These are phyloP conservation scores for Aspergillus sp. DNA, from an alignment of 2,329 filamentous ascomycete genomes.

Conservation along the genomic window DNA sequence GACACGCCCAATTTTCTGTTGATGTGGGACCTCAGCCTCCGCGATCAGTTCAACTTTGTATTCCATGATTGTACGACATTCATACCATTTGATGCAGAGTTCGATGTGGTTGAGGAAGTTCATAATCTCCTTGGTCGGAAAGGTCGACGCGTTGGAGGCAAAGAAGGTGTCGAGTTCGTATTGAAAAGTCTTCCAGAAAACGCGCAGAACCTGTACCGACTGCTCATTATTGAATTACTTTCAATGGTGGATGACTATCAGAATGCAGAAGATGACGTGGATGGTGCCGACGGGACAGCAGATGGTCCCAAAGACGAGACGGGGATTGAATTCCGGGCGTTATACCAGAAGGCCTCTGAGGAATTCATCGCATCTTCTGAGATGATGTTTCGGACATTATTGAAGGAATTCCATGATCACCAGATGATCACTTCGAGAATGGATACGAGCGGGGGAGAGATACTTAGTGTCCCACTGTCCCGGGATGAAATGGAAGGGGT, in stretches of 20 bases:
- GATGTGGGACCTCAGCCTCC: conserved; percentile 85
- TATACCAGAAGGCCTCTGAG: conserved; percentile 95
- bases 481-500: conserved; percentile 87
- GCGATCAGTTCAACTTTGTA: conserved; percentile 77
- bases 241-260: conserved; percentile 60
- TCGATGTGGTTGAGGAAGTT: conserved; percentile 86
- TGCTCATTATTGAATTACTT: conserved; percentile 82
- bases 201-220: conserved; percentile 79
- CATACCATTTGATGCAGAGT: conserved; percentile 67
- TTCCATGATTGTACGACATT: conserved; percentile 97
- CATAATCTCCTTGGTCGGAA: conserved; percentile 82
- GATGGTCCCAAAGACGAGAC: conserved; percentile 40
- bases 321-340: conserved; percentile 82
- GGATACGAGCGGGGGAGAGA: conserved; percentile 80
- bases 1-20: conserved; percentile 86
- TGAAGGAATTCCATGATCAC: conserved; percentile 98
- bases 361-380: conserved; percentile 97
- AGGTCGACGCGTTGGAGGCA: conserved; percentile 76
- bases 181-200: conserved; percentile 89
- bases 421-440: conserved; percentile 92
- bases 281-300: conserved; percentile 31
- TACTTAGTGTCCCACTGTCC: conserved; percentile 80
- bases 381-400: conserved; percentile 87
- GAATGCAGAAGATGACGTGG: conserved; percentile 52
- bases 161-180: conserved; percentile 89